Percentiles rank a stretch among this genome's conserved stretches.
Evolutionary conservation across 116 monocot species (phyloP).

Genomic region (Dioscorea cayenensis): DNA sequence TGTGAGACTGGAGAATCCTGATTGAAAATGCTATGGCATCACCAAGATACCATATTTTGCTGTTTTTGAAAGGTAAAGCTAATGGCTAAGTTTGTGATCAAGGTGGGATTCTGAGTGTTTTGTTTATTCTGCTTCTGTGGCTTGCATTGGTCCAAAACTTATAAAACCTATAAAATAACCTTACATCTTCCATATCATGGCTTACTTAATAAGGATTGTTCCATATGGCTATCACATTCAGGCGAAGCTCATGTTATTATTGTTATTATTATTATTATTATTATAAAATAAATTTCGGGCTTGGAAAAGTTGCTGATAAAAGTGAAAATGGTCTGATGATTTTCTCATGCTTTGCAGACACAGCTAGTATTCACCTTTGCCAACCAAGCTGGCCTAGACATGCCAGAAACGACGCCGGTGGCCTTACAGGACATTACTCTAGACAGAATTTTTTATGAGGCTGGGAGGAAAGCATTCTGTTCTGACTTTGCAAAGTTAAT

Average conservation of each 20-base stretch:
- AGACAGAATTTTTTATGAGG: conserved; percentile 70
- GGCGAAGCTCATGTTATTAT: background rate
- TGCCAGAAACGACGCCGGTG: conserved; percentile 75
- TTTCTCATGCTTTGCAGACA: conserved; percentile 19
- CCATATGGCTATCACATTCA: background rate
- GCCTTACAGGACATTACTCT: conserved; percentile 81
- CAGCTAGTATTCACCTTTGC: conserved; percentile 73
- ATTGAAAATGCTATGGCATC: conserved; percentile 83
- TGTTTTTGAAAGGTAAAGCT: conserved; percentile 68
- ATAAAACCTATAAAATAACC: too few relatives aligned
- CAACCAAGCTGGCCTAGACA: conserved; percentile 82
- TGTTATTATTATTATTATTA: too few relatives aligned
- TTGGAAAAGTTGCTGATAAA: background rate
- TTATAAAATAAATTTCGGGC: background rate
- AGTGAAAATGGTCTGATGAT: background rate
- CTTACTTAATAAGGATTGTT: background rate
- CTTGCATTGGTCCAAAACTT: too few relatives aligned
- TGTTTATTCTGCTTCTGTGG: background rate
- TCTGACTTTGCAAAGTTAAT: conserved; percentile 61
- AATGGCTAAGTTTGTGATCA: background rate
- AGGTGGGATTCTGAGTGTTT: background rate
- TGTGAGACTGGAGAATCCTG: conserved; percentile 42
- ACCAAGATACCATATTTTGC: conserved; percentile 90
- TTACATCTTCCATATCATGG: background rate
- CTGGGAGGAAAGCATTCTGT: conserved; percentile 35